These are phyloP conservation scores for Candida tropicalis DNA, from an alignment of 1,139 yeast species.

Conservation along the genomic window DNA sequence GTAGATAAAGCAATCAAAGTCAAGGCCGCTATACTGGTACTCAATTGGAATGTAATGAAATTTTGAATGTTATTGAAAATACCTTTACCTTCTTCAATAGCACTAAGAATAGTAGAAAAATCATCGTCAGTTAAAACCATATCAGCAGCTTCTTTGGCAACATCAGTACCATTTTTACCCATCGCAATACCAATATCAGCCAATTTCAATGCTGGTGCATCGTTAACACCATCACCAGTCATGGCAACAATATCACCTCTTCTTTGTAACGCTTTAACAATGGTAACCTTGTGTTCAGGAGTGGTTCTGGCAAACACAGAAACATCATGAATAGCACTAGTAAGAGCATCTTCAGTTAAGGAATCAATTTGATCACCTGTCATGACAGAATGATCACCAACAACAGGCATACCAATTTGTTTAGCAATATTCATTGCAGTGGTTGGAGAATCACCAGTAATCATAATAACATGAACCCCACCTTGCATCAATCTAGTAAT, in stretches of 20 bases:
- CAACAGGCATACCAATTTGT: slow-evolving; percentile 88
- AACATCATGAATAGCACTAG: slow-evolving; percentile 76
- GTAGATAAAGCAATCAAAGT: slow-evolving; percentile 88
- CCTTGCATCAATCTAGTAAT: slow-evolving; percentile 78
- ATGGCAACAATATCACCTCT: slow-evolving; percentile 96
- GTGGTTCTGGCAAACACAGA: slow-evolving; percentile 95
- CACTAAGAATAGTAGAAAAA: slow-evolving; percentile 86
- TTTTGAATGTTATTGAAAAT: slow-evolving; percentile 93
- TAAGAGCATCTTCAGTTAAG: slow-evolving; percentile 68
- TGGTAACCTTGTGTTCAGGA: slow-evolving; percentile 92
- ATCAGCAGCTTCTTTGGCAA: slow-evolving; percentile 97
- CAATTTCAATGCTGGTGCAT: slow-evolving; percentile 96
- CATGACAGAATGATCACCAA: slow-evolving; percentile 66
- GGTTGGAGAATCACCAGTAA: slow-evolving; percentile 92
- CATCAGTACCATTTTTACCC: slow-evolving; percentile 98
- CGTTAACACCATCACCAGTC: slow-evolving; percentile 99
- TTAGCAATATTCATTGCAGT: slow-evolving; percentile 92
- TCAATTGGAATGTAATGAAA: slow-evolving; percentile 89
- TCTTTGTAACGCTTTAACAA: slow-evolving; percentile 87
- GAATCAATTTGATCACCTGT: slow-evolving; percentile 81
- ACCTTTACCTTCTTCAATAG: slow-evolving; percentile 96
- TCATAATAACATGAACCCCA: slow-evolving; percentile 95
- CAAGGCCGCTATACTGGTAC: slow-evolving; percentile 94
- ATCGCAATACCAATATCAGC: slow-evolving; percentile 98
- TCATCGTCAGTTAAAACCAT: slow-evolving; percentile 97